These are phyloP conservation scores for Atalantia buxifolia DNA, from an alignment of 345 rosid genomes.

Conservation along the genomic window DNA sequence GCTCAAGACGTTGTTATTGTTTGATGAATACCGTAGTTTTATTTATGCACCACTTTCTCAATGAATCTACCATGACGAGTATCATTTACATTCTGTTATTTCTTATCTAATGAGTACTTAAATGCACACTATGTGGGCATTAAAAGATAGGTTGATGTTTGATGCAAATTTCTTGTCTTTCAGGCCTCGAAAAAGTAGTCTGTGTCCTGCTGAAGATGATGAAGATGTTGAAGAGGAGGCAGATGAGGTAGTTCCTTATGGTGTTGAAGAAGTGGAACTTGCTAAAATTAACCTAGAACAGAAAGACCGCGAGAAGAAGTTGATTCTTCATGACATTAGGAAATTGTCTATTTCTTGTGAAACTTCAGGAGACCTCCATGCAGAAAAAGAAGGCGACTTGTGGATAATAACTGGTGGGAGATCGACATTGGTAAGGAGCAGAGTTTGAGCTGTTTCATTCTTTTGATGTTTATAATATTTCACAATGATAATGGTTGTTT, in stretches of 20 bases:
- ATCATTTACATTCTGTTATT: constrained; percentile 12
- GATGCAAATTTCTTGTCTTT: constrained; percentile 19
- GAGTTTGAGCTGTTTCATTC: neutral
- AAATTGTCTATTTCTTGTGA: constrained; percentile 57
- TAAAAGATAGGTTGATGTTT: constrained; percentile 1
- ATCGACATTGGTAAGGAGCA: constrained; percentile 43
- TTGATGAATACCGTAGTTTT: neutral
- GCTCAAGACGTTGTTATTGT: constrained; percentile 8
- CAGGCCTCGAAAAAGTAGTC: constrained; percentile 93
- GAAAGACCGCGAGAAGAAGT: constrained; percentile 66
- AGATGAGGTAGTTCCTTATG: constrained; percentile 95
- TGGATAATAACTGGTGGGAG: constrained; percentile 54
- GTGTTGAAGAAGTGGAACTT: constrained; percentile 95
- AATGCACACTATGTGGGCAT: neutral
- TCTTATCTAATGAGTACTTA: constrained; percentile 5
- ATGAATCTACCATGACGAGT: neutral
- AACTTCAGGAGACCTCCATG: constrained; percentile 43
- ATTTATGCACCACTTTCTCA: neutral
- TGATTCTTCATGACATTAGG: constrained; percentile 80
- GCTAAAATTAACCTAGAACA: constrained; percentile 84
- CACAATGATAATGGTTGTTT: neutral
- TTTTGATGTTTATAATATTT: neutral
- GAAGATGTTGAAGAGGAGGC: constrained; percentile 98
- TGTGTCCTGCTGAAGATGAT: constrained; percentile 86
- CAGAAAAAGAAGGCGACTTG: constrained; percentile 33